Conservation (phyloP, 805 yeast species). For the Zygosaccharomyces lentus region DNA sequence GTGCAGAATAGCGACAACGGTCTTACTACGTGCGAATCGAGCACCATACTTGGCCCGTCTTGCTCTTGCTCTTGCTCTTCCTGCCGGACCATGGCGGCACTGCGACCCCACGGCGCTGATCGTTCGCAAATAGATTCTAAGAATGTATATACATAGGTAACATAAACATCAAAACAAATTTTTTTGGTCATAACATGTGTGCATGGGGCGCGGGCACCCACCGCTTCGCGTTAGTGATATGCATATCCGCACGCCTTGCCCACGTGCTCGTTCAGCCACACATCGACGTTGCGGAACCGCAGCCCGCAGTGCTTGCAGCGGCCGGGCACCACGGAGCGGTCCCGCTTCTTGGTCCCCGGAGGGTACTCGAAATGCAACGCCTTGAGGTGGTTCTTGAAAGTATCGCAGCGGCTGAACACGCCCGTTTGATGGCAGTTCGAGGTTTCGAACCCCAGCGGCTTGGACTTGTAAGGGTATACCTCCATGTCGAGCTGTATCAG, state of each 20-base stretch:
- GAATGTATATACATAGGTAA: not conserved
- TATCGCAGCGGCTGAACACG: conserved; percentile 82
- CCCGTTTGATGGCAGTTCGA: conserved; percentile 73
- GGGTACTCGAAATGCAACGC: conserved; percentile 90
- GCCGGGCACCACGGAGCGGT: conserved; percentile 65
- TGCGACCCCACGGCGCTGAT: too few species aligned
- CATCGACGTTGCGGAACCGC: conserved; percentile 63
- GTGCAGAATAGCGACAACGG: too few species aligned
- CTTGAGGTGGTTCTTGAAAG: conserved; percentile 84
- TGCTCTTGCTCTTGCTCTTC: too few species aligned
- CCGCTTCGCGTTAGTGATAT: conserved; percentile 19
- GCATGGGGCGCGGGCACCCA: not conserved
- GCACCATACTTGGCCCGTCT: too few species aligned
- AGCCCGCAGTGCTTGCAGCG: conserved; percentile 72
- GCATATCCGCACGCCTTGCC: conserved; percentile 38
- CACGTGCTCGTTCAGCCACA: conserved; percentile 74
- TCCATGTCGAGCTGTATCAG: conserved; percentile 31
- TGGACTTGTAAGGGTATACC: conserved; percentile 27
- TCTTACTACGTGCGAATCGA: too few species aligned
- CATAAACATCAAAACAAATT: not conserved
- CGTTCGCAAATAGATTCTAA: not conserved
- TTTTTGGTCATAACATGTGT: not conserved
- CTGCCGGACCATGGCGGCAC: too few species aligned
- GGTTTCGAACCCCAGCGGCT: conserved; percentile 27
- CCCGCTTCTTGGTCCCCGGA: conserved; percentile 74